Evolutionary conservation across 2,329 filamentous ascomycete species (phyloP).

Genomic region (Fusarium nanum): DNA sequence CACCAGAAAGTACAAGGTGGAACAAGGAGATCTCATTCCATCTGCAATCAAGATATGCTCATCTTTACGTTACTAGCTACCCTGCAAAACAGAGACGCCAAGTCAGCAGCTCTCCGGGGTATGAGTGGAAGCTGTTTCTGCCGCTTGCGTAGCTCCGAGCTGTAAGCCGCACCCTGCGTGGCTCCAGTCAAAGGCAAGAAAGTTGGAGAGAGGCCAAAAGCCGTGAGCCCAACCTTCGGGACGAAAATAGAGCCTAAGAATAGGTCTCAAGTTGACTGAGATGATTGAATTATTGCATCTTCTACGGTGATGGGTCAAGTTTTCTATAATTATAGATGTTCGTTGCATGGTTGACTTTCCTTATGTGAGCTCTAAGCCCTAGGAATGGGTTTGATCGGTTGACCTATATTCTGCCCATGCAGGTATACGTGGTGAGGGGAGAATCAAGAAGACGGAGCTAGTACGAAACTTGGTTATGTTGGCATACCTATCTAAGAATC

Average conservation of each 20-base stretch:
- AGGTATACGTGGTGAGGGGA: background rate
- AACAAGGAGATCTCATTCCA: background rate
- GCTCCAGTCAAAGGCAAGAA: background rate
- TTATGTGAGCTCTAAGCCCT: background rate
- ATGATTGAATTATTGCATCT: background rate
- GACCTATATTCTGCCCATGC: background rate
- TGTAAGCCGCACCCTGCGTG: slow-evolving; percentile 20
- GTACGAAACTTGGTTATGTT: background rate
- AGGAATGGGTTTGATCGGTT: background rate
- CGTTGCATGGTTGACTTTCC: background rate
- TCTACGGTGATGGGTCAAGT: background rate
- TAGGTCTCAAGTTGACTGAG: background rate
- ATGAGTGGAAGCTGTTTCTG: slow-evolving; percentile 16
- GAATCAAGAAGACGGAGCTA: background rate
- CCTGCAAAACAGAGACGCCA: background rate
- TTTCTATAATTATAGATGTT: background rate
- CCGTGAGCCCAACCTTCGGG: background rate
- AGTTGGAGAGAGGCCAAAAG: background rate
- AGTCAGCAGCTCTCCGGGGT: slow-evolving; percentile 9
- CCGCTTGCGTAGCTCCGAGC: background rate
- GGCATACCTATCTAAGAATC: background rate
- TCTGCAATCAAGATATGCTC: background rate
- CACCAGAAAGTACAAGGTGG: background rate
- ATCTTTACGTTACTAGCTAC: background rate
- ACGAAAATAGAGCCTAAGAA: background rate